These are phyloP conservation scores for Pythium aquatile DNA, from an alignment of 352 stramenopile genomes.

Conservation along the genomic window DNA sequence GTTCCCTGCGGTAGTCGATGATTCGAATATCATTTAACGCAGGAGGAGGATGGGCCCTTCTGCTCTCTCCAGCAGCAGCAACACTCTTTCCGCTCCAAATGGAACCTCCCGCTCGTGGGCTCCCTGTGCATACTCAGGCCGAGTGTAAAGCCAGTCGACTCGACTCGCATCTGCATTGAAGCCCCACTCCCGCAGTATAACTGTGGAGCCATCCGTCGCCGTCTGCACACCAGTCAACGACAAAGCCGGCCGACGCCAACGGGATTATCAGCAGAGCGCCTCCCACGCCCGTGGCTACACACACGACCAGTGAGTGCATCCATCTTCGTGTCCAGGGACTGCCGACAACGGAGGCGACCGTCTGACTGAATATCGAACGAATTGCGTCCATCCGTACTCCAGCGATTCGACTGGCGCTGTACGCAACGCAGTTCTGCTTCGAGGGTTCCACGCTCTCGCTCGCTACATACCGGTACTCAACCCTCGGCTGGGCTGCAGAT, in stretches of 20 bases:
- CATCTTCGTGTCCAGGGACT: background rate
- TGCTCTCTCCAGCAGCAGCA: background rate
- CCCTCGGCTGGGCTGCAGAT: background rate
- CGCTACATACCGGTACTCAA: background rate
- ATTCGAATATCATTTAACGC: constrained; percentile 2
- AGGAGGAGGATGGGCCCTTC: constrained; percentile 10
- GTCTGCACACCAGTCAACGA: background rate
- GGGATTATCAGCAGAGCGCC: too few relatives aligned
- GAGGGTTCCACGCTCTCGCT: background rate
- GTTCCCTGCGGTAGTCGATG: background rate
- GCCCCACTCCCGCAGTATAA: background rate
- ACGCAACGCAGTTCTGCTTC: background rate
- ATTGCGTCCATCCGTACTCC: background rate
- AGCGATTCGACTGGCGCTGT: background rate
- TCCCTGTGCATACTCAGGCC: constrained; percentile 5
- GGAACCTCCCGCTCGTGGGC: background rate
- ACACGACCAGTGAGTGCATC: background rate
- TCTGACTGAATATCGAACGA: constrained; percentile 26
- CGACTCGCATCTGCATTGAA: background rate
- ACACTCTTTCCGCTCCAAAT: background rate
- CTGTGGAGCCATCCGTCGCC: constrained; percentile 3
- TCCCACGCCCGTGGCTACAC: too few relatives aligned
- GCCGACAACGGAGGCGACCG: background rate
- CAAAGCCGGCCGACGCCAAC: background rate
- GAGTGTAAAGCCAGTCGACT: constrained; percentile 1